Percentiles rank a stretch among this genome's conserved stretches.
These are phyloP conservation scores for Tinospora cordifolia DNA, from an alignment of 164 flowering plant genomes.

Conservation along the genomic window DNA sequence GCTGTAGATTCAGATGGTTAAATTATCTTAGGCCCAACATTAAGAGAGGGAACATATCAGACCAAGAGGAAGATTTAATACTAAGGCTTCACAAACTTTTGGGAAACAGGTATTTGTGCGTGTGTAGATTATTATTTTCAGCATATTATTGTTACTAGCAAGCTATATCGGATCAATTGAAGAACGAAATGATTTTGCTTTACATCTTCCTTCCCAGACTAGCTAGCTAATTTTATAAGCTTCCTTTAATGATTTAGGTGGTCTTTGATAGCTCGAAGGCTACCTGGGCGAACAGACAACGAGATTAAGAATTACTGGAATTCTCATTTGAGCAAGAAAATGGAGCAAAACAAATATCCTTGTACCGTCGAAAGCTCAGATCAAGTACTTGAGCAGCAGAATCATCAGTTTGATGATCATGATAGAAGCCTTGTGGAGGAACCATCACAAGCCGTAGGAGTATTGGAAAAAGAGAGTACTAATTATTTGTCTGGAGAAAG, in stretches of 20 bases:
- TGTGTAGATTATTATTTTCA: background rate
- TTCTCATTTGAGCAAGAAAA: conserved; percentile 20
- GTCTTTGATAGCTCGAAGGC: conserved; percentile 16
- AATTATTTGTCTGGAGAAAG: conserved; percentile 1
- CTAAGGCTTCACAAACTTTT: conserved; percentile 15
- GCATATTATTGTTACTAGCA: background rate
- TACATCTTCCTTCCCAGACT: too few relatives aligned
- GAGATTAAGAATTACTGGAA: conserved; percentile 20
- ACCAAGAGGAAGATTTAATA: conserved; percentile 18
- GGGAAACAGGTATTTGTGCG: conserved; percentile 18
- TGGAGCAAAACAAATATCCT: background rate
- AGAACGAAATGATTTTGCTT: too few relatives aligned
- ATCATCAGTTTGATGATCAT: too few relatives aligned
- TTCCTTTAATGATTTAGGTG: conserved; percentile 1
- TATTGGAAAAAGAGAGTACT: conserved; percentile 1
- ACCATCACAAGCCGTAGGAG: background rate
- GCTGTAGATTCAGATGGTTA: conserved; percentile 17
- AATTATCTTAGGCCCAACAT: conserved; percentile 16
- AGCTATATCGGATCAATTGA: background rate
- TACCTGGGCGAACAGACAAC: conserved; percentile 18
- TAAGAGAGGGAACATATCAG: conserved; percentile 15
- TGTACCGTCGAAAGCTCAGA: background rate
- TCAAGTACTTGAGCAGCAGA: conserved; percentile 5
- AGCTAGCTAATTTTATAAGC: too few relatives aligned
- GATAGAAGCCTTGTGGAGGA: background rate